Percentiles rank a stretch among this genome's conserved stretches.
Evolutionary conservation across 345 rosid species (phyloP).

Genomic region (Salix udensis): DNA sequence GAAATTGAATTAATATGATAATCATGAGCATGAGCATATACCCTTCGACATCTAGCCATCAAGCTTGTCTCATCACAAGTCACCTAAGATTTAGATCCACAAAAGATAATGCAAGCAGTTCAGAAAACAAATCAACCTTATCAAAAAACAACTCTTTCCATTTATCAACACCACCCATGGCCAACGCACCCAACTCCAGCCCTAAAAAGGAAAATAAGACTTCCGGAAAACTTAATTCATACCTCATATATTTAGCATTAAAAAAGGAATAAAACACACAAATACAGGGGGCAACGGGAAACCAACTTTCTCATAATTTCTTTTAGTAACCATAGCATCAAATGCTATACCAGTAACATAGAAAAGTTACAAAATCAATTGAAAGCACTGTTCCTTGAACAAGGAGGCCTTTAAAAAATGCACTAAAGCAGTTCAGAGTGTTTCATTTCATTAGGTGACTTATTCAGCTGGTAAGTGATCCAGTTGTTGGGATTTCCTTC

Average conservation of each 20-base stretch:
- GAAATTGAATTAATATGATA: conserved; percentile 98
- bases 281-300: background rate
- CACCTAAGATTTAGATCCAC: conserved; percentile 46
- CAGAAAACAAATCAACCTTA: background rate
- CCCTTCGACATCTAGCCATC: conserved; percentile 91
- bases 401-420: background rate
- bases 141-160: background rate
- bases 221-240: background rate
- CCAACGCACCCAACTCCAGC: background rate
- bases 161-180: background rate
- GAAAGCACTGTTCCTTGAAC: background rate
- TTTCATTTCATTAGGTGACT: background rate
- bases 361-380: background rate
- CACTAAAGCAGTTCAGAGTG: background rate
- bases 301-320: background rate
- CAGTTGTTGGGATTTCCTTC: background rate
- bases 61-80: conserved; percentile 74
- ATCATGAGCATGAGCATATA: conserved; percentile 98
- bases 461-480: background rate
- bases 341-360: background rate
- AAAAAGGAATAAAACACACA: background rate
- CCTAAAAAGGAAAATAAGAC: background rate
- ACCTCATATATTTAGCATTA: background rate
- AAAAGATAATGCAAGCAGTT: conserved; percentile 1
- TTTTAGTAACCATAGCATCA: background rate